A percentile compares a stretch with the other conserved stretches of the same genome.
phyloP scores from a whole-genome alignment of 139 green algal species.

The Chlorella sp. region DNA sequence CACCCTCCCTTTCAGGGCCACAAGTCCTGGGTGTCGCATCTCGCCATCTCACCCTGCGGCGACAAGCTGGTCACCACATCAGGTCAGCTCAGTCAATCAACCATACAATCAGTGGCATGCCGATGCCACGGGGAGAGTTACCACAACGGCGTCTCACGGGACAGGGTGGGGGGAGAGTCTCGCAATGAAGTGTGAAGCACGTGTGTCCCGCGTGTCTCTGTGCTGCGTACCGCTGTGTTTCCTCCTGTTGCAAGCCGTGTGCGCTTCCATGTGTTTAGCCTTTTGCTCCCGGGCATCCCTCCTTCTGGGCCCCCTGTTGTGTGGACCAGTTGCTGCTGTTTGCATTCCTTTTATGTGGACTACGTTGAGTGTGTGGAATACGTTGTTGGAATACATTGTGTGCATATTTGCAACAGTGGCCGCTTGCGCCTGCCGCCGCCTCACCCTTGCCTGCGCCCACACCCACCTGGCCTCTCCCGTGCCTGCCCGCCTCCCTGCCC shows the following conservation, averaged over 20 bases:
- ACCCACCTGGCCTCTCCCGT: too few species aligned
- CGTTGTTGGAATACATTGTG: neutral
- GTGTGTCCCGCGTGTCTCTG: neutral
- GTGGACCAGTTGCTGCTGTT: too few species aligned
- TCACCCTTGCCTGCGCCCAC: neutral
- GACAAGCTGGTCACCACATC: constrained; percentile 59
- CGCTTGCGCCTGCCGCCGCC: neutral
- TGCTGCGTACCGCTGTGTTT: neutral
- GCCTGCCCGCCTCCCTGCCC: neutral
- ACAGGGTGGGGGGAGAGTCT: too few species aligned
- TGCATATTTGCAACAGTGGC: neutral
- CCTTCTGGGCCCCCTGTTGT: too few species aligned
- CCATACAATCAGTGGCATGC: too few species aligned
- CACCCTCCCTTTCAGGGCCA: constrained; percentile 46
- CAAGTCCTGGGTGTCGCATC: constrained; percentile 70
- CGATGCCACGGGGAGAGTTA: too few species aligned
- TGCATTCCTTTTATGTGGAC: neutral
- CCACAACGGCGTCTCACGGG: too few species aligned
- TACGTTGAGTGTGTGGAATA: neutral
- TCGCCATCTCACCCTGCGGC: constrained; percentile 51
- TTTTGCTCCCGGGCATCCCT: too few species aligned
- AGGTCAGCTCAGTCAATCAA: neutral
- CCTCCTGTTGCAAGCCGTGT: too few species aligned
- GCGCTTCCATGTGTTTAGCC: too few species aligned
- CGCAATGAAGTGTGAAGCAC: too few species aligned